phyloP scores from a whole-genome alignment of 1,284 basidiomycete species.

The Sanghuangporus baumii region DNA sequence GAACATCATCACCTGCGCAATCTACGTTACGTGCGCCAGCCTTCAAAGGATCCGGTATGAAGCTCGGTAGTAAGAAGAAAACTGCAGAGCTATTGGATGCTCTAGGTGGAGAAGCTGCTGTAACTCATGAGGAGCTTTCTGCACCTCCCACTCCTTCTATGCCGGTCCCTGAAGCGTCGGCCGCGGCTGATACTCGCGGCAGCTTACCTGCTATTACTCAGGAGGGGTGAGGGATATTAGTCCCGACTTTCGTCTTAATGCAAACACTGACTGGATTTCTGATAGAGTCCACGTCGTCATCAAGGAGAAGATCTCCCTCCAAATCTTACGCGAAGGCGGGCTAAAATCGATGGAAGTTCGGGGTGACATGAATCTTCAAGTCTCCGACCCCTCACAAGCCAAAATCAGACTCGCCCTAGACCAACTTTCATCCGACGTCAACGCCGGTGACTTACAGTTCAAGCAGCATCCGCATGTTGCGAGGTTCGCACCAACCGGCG shows the following conservation, averaged over 20 bases:
- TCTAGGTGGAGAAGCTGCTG: conserved; percentile 73
- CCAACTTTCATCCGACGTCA: conserved; percentile 54
- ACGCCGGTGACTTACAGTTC: conserved; percentile 66
- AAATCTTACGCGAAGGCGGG: conserved; percentile 86
- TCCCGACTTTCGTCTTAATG: not conserved
- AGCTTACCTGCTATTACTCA: conserved; percentile 75
- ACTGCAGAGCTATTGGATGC: conserved; percentile 85
- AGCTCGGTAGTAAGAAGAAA: conserved; percentile 92
- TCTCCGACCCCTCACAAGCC: conserved; percentile 75
- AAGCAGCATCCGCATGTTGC: conserved; percentile 96
- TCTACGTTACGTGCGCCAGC: conserved; percentile 57
- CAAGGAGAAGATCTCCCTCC: conserved; percentile 79
- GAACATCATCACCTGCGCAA: conserved; percentile 47
- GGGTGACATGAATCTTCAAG: conserved; percentile 90
- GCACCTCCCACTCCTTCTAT: conserved; percentile 50
- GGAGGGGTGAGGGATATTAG: conserved; percentile 52
- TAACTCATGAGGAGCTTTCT: conserved; percentile 49
- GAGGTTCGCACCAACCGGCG: conserved; percentile 71
- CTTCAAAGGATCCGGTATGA: conserved; percentile 97
- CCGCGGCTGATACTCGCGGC: conserved; percentile 40
- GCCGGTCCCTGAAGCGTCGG: conserved; percentile 40
- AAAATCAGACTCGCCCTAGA: conserved; percentile 72
- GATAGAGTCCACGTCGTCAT: conserved; percentile 80
- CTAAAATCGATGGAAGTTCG: conserved; percentile 86
- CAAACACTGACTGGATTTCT: conserved; percentile 2